Conservation (phyloP, 2,329 filamentous ascomycete genomes). For the Claviceps sp. region DNA sequence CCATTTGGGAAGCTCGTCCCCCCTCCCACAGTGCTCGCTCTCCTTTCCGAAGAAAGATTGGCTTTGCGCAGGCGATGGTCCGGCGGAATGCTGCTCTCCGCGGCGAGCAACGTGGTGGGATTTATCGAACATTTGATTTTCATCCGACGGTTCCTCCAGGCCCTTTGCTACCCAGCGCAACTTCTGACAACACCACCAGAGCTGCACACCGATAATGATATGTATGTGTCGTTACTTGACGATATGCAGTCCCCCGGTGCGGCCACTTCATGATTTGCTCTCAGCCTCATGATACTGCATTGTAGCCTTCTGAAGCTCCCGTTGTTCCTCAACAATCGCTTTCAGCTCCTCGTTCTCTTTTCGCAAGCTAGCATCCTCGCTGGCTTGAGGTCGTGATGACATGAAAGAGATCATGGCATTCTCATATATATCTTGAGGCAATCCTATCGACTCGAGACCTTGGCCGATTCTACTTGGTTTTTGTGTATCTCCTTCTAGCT, state of each 20-base stretch:
- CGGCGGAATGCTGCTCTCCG: no score
- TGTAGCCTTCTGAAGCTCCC: constrained; percentile 13
- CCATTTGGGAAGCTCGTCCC: no score
- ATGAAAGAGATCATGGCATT: constrained; percentile 12
- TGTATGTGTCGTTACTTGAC: background rate
- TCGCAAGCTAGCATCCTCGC: constrained; percentile 10
- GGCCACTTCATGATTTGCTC: constrained; percentile 1
- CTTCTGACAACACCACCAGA: background rate
- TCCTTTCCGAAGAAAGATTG: no score
- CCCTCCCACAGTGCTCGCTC: no score
- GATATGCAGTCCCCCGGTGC: background rate
- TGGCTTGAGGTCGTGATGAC: background rate
- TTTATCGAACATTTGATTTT: no score
- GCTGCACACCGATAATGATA: background rate
- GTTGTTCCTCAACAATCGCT: constrained; percentile 31
- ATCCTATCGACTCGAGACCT: constrained; percentile 32
- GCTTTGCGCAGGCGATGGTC: no score
- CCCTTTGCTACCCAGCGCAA: background rate
- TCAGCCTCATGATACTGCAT: constrained; percentile 2
- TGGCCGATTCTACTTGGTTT: constrained; percentile 29
- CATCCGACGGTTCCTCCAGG: background rate
- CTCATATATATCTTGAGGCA: constrained; percentile 33
- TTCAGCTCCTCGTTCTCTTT: constrained; percentile 32
- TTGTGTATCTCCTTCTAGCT: constrained; percentile 37
- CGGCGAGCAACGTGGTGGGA: no score